Percentiles rank a stretch among this genome's conserved stretches.
These are phyloP conservation scores for Tetracentron sinense DNA, from an alignment of 164 flowering plant species.

Conservation along the genomic window DNA sequence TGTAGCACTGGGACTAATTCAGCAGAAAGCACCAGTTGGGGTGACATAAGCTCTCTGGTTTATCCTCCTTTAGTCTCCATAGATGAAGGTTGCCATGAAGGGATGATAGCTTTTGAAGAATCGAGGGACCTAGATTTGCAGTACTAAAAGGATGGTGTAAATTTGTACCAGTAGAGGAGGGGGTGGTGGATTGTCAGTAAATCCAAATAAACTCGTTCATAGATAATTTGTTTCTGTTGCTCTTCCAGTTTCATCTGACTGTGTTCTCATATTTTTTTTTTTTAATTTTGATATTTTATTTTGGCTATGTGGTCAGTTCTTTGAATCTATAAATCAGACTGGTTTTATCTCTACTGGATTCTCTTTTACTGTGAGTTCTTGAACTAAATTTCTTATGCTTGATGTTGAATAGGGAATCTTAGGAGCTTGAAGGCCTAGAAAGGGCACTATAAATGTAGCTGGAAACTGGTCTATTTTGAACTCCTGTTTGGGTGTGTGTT, in stretches of 20 bases:
- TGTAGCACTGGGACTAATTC: neutral
- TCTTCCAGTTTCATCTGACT: neutral
- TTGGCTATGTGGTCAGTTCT: neutral
- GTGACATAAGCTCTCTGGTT: constrained; percentile 13
- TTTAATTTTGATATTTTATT: no score
- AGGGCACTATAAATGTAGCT: neutral
- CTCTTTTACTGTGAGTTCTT: neutral
- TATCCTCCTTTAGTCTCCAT: constrained; percentile 14
- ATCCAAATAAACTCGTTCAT: neutral
- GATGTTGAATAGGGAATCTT: neutral
- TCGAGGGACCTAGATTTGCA: constrained; percentile 10
- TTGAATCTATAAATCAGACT: neutral
- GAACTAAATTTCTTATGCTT: neutral
- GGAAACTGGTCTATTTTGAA: neutral
- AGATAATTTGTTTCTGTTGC: constrained; percentile 5
- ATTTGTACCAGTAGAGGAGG: neutral
- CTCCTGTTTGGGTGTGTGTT: neutral
- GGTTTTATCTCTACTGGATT: neutral
- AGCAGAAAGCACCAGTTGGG: constrained; percentile 7
- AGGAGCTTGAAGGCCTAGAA: neutral
- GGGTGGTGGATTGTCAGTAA: neutral
- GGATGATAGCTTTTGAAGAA: constrained; percentile 9
- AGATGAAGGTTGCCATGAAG: no score
- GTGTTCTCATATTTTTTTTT: no score
- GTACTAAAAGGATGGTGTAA: neutral